These are phyloP conservation scores for Arxiozyma heterogenica DNA, from an alignment of 1,139 yeast species.

Conservation along the genomic window DNA sequence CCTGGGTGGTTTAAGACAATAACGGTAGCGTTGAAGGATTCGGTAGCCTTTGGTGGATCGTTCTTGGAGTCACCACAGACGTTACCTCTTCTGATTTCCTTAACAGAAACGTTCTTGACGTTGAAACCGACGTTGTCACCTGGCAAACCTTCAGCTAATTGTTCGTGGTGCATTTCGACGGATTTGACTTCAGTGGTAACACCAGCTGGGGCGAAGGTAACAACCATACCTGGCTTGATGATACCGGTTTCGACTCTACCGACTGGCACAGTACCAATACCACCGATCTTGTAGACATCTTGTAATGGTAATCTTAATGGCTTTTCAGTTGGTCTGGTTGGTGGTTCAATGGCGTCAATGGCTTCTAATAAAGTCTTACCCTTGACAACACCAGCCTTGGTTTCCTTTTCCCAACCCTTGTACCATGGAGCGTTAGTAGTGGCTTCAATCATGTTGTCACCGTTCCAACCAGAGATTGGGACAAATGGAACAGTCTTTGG, in stretches of 20 bases:
- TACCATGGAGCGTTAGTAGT: constrained; percentile 82
- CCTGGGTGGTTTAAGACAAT: constrained; percentile 90
- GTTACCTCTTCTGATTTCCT: constrained; percentile 93
- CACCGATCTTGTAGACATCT: constrained; percentile 91
- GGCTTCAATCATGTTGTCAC: constrained; percentile 86
- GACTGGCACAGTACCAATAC: constrained; percentile 88
- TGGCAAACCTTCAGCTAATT: constrained; percentile 74
- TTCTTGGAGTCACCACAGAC: constrained; percentile 92
- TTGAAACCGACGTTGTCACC: constrained; percentile 95
- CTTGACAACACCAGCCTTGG: constrained; percentile 68
- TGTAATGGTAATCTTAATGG: constrained; percentile 87
- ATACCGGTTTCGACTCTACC: constrained; percentile 92
- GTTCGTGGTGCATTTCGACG: constrained; percentile 92
- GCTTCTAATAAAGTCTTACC: constrained; percentile 87
- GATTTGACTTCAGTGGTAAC: constrained; percentile 90
- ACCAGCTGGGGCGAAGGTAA: constrained; percentile 85
- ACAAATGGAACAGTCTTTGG: constrained; percentile 87
- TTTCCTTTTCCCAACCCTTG: constrained; percentile 85
- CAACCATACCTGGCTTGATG: constrained; percentile 87
- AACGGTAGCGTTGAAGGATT: constrained; percentile 81
- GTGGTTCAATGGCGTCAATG: constrained; percentile 80
- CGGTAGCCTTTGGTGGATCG: constrained; percentile 83
- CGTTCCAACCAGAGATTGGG: constrained; percentile 90
- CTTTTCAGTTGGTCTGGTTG: constrained; percentile 78
- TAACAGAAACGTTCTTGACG: constrained; percentile 89